A percentile compares a stretch with the other conserved stretches of the same genome.
Evolutionary conservation across 495 filamentous ascomycete species (phyloP).

Genomic region (Penicillium lividum): DNA sequence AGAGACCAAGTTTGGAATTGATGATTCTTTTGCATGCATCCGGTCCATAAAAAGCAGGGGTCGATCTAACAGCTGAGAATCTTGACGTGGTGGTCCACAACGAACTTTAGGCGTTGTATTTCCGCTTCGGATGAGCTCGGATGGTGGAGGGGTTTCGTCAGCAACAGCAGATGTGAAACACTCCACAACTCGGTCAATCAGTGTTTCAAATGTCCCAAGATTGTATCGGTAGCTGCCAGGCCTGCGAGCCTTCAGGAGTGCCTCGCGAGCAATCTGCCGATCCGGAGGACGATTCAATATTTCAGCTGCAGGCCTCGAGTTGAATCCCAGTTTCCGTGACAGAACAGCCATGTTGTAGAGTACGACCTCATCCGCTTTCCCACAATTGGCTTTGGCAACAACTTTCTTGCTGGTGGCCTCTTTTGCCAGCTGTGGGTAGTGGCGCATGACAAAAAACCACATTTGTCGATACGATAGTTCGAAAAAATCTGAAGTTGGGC

Average conservation of each 20-base stretch:
- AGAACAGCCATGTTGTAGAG: no score
- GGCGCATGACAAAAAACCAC: conserved; percentile 21
- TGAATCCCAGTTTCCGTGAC: background rate
- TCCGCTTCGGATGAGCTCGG: no score
- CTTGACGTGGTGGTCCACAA: no score
- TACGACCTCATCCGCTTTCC: background rate
- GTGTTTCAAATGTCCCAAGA: background rate
- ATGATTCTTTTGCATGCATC: no score
- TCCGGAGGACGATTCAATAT: background rate
- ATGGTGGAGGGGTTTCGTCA: no score
- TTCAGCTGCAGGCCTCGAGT: background rate
- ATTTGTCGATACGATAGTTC: conserved; percentile 21
- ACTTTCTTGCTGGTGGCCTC: background rate
- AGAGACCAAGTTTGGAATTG: no score
- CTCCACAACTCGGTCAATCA: conserved; percentile 6
- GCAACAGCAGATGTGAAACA: conserved; percentile 1
- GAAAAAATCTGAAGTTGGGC: background rate
- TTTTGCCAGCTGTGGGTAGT: conserved; percentile 8
- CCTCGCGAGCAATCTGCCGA: conserved; percentile 4
- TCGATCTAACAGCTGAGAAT: no score
- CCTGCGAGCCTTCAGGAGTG: conserved; percentile 1
- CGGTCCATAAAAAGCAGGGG: no score
- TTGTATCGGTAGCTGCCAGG: background rate
- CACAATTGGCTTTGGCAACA: background rate
- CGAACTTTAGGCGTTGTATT: no score